These are phyloP conservation scores for Jatropha podagrica DNA, from an alignment of 441 rosid species.

Conservation along the genomic window DNA sequence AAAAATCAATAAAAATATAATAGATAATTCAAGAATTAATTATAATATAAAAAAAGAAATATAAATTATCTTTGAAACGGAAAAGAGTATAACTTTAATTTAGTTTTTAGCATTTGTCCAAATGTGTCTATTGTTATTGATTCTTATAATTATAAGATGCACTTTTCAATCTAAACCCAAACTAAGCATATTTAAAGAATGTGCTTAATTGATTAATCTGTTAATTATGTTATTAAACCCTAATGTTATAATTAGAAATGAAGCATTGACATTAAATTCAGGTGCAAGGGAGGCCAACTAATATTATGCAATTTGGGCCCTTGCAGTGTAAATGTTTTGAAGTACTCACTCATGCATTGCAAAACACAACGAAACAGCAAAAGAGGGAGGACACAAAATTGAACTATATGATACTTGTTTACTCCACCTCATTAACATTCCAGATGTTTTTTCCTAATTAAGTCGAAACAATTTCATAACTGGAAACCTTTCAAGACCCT, in stretches of 20 bases:
- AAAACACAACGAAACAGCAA: background rate
- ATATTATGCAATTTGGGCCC: constrained; percentile 11
- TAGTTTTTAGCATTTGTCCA: too few relatives aligned
- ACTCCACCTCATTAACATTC: constrained; percentile 21
- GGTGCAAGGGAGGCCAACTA: constrained; percentile 11
- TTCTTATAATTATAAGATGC: too few relatives aligned
- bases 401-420: constrained; percentile 15
- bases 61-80: too few relatives aligned
- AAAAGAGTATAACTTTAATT: too few relatives aligned
- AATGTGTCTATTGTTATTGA: too few relatives aligned
- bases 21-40: too few relatives aligned
- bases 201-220: too few relatives aligned
- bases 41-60: too few relatives aligned
- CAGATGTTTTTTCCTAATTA: constrained; percentile 21
- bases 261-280: constrained; percentile 12
- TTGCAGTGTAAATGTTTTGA: background rate
- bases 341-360: constrained; percentile 6
- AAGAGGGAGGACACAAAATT: constrained; percentile 5
- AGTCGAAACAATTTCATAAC: constrained; percentile 13
- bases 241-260: constrained; percentile 5
- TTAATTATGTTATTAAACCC: background rate
- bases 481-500: background rate
- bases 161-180: background rate
- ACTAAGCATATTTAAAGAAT: too few relatives aligned
- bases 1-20: too few relatives aligned